Evolutionary conservation across 1,284 basidiomycete genomes (phyloP), one percentile per base, ranked within the genome.

Genomic region (Ganoderma meredithae): DNA sequence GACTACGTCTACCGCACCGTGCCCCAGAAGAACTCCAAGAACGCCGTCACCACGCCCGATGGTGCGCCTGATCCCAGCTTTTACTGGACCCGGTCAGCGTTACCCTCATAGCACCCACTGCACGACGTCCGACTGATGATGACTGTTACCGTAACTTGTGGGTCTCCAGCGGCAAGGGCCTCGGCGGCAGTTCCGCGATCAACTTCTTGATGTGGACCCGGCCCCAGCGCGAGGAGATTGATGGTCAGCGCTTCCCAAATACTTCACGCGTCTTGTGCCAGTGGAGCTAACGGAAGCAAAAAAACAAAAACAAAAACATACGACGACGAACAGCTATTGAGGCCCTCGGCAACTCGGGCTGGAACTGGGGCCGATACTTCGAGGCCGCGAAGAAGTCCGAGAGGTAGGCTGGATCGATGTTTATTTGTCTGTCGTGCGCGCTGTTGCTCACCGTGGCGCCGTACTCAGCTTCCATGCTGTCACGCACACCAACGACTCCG

Each of bases 271-370:
- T 39, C n/a, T 17, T 8, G 33, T 27, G 17, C 47, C 22, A 49
- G 47, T 13, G 47, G 22, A 25, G 47, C 22, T 25, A n/a, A 25
- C 22, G 19, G 8, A 47, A 47, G 17, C 44, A 47, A 25, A 49
- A 41, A 22, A n/a, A 36, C 40, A 31, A 31, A 31, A 31, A 31
- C 27, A 31, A 31, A 31, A 31, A 31, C 27, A 31, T 31, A 31
- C 27, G 27, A 31, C 27, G n/a, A 41, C 9, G 9, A 39, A 4
- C 33, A 73, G 72, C 65, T 10, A 36, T 73, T 6, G 76, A 75
- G 65, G 70, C 65, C 33, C 72, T 79, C n/a, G 76, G 76, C 2
- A 78, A 78, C 64, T 73, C 72, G 7, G 78, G 76, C 6, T 79
- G 77, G 76, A 75, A 75, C 39, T 78, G 75, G 74, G 70, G 72